Percentiles rank a stretch among this genome's conserved stretches.
These are phyloP conservation scores for Hypericum androsaemum DNA, from an alignment of 345 rosid species.

Conservation along the genomic window DNA sequence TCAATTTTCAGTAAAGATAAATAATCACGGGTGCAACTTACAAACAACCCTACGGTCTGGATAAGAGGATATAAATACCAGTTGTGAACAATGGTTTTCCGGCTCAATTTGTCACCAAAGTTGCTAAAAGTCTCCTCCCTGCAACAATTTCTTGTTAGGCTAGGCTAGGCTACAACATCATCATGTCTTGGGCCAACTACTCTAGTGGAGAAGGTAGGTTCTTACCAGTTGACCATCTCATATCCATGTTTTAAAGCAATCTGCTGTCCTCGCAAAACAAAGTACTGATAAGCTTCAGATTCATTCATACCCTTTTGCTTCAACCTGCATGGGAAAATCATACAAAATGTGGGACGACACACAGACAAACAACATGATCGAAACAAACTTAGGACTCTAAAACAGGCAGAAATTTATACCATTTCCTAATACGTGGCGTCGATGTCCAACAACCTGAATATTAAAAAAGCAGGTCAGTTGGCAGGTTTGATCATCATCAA, in stretches of 20 bases:
- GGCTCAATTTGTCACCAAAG: slow-evolving; percentile 46
- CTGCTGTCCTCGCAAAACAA: slow-evolving; percentile 51
- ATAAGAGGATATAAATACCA: slow-evolving; percentile 30
- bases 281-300: slow-evolving; percentile 53
- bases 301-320: slow-evolving; percentile 31
- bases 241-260: slow-evolving; percentile 58
- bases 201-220: background rate
- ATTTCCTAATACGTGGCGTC: slow-evolving; percentile 40
- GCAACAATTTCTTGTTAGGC: slow-evolving; percentile 7
- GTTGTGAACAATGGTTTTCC: slow-evolving; percentile 63
- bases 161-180: slow-evolving; percentile 10
- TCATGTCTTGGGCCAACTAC: too few relatives aligned
- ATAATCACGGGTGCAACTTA: background rate
- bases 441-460: slow-evolving; percentile 51
- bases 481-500: background rate
- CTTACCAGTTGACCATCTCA: slow-evolving; percentile 57
- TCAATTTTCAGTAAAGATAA: background rate
- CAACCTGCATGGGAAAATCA: slow-evolving; percentile 32
- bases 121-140: slow-evolving; percentile 84
- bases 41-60: background rate
- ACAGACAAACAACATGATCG: background rate
- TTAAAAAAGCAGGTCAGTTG: background rate
- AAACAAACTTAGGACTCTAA: background rate
- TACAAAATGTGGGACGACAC: slow-evolving; percentile 5
- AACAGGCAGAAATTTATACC: slow-evolving; percentile 28